Base-by-base conservation (phyloP, 805 yeast species). In the Jamesozyma spencerorum region DNA sequence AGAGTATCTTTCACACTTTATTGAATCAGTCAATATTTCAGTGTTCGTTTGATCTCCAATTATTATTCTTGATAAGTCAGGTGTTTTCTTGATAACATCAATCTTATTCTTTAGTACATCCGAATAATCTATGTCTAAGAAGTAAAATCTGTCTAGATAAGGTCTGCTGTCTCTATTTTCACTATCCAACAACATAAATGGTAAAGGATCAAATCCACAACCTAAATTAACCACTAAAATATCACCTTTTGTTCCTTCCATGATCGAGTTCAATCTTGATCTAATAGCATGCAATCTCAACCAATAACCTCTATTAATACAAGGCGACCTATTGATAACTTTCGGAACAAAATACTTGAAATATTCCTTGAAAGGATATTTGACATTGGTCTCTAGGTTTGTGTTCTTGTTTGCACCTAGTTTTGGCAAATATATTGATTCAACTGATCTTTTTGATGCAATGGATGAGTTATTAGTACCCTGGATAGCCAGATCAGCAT, bases 301-400 rank as follows among this genome's bases (percentile, higher is more conserved):
- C 88, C 92, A 84, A 58, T 84, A 84, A 0, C 94, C 94, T 48
- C 94, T 63, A 52, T 85, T 85, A 30, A 84, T 82, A 3, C 83
- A 79, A 0, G 94, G 94, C 0, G 90, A 78, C 35, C 94, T 63
- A 55, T 88, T 66, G 38, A 75, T 76, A 1, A 75, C 70, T 30
- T 53, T 58, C 3, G 50, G 52, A 2, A 85, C 94, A 61, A 84
- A 84, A 47, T 70, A 67, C 42, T 75, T 70, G 54, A 85, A 82
- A 66, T 80, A 83, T 39, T 64, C 70, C 53, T 18, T 46, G 26
- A 6, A 10, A 6, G 26, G 26, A 22, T 6, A 22, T 10, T 22
- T 10, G 8, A 40, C 69, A 57, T 48, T 64, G 51, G 39, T 39
- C 2, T 35, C 26, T 10, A 28, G 31, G 13, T 47, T 46, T 17